Percentiles rank a stretch among this genome's conserved stretches.
phyloP scores from a whole-genome alignment of 148 eudicot genomes.

The Diospyros lotus region DNA sequence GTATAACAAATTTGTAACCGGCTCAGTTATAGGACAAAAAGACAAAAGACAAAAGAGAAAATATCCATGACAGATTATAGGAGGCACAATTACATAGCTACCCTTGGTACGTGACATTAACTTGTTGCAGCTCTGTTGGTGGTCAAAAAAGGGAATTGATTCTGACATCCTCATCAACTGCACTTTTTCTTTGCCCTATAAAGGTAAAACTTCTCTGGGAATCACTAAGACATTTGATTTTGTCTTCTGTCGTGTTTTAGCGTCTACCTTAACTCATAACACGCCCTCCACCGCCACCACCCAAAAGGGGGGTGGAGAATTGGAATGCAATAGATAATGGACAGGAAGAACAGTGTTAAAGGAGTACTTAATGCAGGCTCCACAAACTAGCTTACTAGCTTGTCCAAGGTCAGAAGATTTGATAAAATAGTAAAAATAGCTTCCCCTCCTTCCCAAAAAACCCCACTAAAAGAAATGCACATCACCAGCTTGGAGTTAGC shows the following conservation, averaged over 20 bases:
- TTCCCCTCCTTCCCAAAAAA: neutral
- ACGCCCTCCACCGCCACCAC: neutral
- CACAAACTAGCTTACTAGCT: neutral
- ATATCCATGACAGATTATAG: neutral
- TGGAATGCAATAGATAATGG: constrained; percentile 7
- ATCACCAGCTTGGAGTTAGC: constrained; percentile 5
- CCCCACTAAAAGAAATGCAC: neutral
- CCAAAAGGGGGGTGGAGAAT: neutral
- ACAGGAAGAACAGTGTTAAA: too few species aligned
- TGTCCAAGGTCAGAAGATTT: neutral
- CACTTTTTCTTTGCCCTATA: neutral
- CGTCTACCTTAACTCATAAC: neutral
- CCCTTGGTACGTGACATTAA: neutral
- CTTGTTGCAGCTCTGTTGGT: neutral
- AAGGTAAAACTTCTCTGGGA: neutral
- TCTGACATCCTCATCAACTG: neutral
- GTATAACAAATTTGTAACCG: too few species aligned
- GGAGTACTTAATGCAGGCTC: neutral
- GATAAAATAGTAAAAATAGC: neutral
- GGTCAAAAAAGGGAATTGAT: neutral
- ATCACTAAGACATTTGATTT: neutral
- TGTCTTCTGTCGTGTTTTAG: neutral
- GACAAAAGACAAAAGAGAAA: neutral
- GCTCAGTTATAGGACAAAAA: neutral
- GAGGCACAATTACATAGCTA: too few species aligned